Conservation (phyloP, 129 eudicot species). For the Logfia minima region DNA sequence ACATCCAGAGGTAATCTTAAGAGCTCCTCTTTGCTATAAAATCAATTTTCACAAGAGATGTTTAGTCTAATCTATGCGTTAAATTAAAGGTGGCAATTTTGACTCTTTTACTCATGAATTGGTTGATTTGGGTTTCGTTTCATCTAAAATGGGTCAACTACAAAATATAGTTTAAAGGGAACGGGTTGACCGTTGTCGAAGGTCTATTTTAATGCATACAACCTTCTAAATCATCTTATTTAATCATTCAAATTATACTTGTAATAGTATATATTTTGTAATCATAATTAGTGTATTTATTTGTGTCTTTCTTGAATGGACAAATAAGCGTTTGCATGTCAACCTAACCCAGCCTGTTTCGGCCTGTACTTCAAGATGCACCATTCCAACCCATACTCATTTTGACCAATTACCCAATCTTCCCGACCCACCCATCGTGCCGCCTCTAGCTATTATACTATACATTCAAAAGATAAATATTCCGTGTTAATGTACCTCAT, state of each 20-base stretch:
- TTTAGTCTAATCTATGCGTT: not conserved
- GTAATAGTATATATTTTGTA: not conserved
- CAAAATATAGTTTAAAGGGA: not conserved
- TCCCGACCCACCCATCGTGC: not conserved
- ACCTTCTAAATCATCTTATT: not conserved
- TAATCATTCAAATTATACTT: not conserved
- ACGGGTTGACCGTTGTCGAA: not conserved
- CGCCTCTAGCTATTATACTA: not conserved
- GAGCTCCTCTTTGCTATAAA: constrained; percentile 75
- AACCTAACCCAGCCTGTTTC: not conserved
- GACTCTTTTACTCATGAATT: not conserved
- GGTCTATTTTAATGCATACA: not conserved
- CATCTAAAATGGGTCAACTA: not conserved
- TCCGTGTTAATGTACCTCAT: constrained; percentile 46
- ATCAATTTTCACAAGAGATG: constrained; percentile 2
- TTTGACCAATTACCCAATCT: not conserved
- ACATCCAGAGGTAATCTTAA: constrained; percentile 76
- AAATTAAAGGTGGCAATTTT: not conserved
- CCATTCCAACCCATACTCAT: not conserved
- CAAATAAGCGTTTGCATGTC: not conserved
- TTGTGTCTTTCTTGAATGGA: not conserved
- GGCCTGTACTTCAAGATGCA: not conserved
- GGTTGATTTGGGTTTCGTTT: not conserved
- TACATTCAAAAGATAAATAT: not conserved
- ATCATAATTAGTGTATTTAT: not conserved